Evolutionary conservation across 306 rosid species (phyloP), one percentile per base, ranked within the genome.

Genomic region (Purshia tridentata): DNA sequence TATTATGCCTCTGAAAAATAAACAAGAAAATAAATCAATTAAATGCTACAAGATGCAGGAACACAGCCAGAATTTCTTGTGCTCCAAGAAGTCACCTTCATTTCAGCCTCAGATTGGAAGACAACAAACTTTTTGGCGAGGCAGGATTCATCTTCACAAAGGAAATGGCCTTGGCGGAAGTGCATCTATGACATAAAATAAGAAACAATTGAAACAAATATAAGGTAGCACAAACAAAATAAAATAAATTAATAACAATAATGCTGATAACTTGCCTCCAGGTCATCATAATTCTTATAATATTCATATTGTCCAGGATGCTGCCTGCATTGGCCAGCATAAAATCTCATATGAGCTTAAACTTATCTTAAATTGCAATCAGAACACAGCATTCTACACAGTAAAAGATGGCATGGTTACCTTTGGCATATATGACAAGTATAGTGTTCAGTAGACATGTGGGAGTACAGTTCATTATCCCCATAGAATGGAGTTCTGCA

Each of bases 401-500:
- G 15, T 19, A 69, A 35, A 11, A 18, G 40, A 44, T 3, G 9
- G 2, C 53, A 54, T 20, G 20, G 44, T 60, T 80, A 94, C 99
- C 99, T 87, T 83, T 88, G 97, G 83, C 99, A 94, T 75, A 94
- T 83, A 81, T 94, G 99, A 80, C 99, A 94, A 14, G 92, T 91
- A 74, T 76, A 94, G 83, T 94, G 99, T 66, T 94, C 99, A 1
- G 93, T 94, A 41, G 96, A 83, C 99, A 94, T 91, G 74, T 94
- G 99, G 4, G 88, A 67, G 84, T 90, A 94, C 15, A 91, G 76
- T 73, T 94, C 99, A 74, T 94, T 91, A 78, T 94, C 97, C 69
- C 97, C 96, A 62, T 94, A 94, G 81, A 91, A 94, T 12, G 96
- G 93, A 37, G 91, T 84, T 80, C 76, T 74, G 84, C 99, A 94